Base-by-base conservation (phyloP, 2,329 filamentous ascomycete genomes). In the Scortechinia acanthostroma region DNA sequence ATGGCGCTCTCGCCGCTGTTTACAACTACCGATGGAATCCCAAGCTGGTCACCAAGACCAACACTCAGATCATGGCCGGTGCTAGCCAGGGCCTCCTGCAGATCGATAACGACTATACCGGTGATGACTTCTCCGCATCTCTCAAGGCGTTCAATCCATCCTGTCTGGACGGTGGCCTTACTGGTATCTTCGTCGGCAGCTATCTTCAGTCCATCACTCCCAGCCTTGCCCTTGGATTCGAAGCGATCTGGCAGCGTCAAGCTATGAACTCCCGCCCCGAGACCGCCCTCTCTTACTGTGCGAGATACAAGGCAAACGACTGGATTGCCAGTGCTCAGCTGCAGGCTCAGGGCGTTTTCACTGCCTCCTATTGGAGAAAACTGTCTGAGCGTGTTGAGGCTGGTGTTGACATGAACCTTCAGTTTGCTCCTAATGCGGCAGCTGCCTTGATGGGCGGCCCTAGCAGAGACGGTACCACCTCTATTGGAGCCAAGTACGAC, bases 401-500 rank as follows among this genome's bases (percentile, higher is more conserved):
- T 46, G 84, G 84, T 63, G 81, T 85, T 51, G 83, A 88, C 53
- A 73, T 85, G 64, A 86, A 84, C 65, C 65, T 88, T 48, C 77
- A 84, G 53, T 83, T 87, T 55, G 72, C 73, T 22, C 54, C 64
- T n/a, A 70, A 73, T 25, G 66, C 66, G 46, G 70, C 71, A 23
- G 70, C 70, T 47, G 62, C 74, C 62, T 81, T 83, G 73, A 80
- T 80, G 60, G 73, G 67, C 46, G 73, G 71, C 22, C 61, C 70
- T 43, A 70, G 71, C 60, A 80, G 77, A 56, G 82, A 88, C 56
- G 84, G 84, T 47, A 74, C 77, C 37, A 80, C 85, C 48, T 82
- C 83, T 46, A 69, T 87, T 51, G 84, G 84, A 55, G 80, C 81
- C 55, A 88, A 88, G 64, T 88, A 88, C 65, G 83, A 86, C 59